phyloP scores from a whole-genome alignment of 140 eudicot species.

The Bidens hawaiensis region DNA sequence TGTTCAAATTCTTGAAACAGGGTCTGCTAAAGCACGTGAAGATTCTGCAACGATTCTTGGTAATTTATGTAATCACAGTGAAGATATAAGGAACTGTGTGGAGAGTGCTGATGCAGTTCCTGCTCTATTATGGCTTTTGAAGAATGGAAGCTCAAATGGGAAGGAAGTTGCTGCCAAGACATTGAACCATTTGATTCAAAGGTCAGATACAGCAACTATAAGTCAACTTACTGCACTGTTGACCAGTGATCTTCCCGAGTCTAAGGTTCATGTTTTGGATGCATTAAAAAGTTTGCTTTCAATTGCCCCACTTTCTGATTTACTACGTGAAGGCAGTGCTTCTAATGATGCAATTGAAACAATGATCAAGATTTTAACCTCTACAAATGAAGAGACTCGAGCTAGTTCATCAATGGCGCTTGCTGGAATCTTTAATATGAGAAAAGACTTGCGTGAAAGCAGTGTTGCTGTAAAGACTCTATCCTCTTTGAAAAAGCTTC shows the following conservation, averaged over 20 bases:
- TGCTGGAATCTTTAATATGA: conserved; percentile 69
- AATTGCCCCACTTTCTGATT: conserved; percentile 64
- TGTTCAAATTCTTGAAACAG: conserved; percentile 93
- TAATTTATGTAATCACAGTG: conserved; percentile 96
- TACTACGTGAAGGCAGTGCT: conserved; percentile 92
- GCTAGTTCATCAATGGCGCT: conserved; percentile 84
- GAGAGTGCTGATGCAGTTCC: conserved; percentile 99
- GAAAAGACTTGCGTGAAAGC: conserved; percentile 96
- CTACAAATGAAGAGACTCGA: conserved; percentile 78
- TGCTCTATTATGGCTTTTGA: conserved; percentile 86
- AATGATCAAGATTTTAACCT: conserved; percentile 64
- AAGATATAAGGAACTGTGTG: conserved; percentile 95
- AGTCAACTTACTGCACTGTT: conserved; percentile 92
- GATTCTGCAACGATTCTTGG: conserved; percentile 94
- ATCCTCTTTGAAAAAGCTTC: conserved; percentile 59
- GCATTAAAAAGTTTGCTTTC: conserved; percentile 85
- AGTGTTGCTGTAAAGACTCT: conserved; percentile 75
- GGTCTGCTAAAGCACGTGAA: conserved; percentile 93
- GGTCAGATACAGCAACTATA: conserved; percentile 90
- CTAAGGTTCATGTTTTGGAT: conserved; percentile 86
- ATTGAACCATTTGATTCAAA: conserved; percentile 85
- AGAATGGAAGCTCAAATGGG: conserved; percentile 92
- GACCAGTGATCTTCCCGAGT: conserved; percentile 94
- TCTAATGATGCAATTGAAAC: conserved; percentile 95
- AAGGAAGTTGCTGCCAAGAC: conserved; percentile 97